Evolutionary conservation across 257 asterid species (phyloP), one percentile per base, ranked within the genome.

Genomic region (Pogostemon cablin): DNA sequence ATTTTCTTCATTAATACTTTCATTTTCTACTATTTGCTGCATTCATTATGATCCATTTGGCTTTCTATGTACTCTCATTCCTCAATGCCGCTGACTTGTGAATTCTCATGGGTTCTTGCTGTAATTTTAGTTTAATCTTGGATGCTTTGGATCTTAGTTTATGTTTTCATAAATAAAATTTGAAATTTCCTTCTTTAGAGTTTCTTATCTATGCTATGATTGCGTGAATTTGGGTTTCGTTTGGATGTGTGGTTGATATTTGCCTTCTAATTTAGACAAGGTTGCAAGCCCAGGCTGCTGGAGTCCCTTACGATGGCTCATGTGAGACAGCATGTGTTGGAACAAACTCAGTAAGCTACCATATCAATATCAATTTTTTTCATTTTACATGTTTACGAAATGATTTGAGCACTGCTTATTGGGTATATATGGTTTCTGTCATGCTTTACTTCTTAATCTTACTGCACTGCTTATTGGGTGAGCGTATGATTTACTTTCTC

Each of bases 261-360:
- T 67, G 68, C 56, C 72, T 74, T 67, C 53, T 66, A 57, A 72
- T 74, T 9, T 84, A 92, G 98, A 90, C 90, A 41, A 87, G 96
- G 84, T 80, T 92, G 81, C 96, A 91, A 83, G 98, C 98, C 53
- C 98, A 91, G 80, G 95, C 96, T 44, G 96, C 96, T 62, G 86
- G 93, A 66, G 88, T 81, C 25, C 87, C 93, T 41, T 82, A 83
- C 68, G 72, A 80, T 67, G 75, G 69, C 65, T 62, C 86, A 3
- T 72, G 81, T 69, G 73, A 57, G 68, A 15, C 65, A 37, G 67
- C 65, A 55, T 76, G 82, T 69, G 59, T 68, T 2, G 74, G 65
- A 46, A 57, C 77, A 7, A 81, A 64, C 63, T 12, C 57, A 75
- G 86, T 84, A 76, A 57, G 12, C 54, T 52, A n/a, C 59, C 50